Evolutionary conservation across 176 grass and related monocot genomes (phyloP).

Genomic region (Aegilops sharonensis): DNA sequence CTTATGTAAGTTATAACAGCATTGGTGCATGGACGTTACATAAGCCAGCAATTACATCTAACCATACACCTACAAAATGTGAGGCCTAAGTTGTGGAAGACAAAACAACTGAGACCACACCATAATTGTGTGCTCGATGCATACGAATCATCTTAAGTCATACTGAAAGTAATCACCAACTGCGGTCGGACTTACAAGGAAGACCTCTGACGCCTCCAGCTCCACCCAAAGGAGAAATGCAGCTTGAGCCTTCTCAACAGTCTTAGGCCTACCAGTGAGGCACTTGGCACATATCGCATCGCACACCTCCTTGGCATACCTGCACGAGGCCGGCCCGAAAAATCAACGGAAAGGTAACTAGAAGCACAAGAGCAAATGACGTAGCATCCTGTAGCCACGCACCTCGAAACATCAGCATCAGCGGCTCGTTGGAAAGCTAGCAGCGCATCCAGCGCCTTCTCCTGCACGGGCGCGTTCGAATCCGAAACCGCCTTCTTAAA

Average conservation of each 20-base stretch:
- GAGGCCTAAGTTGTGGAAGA: background rate
- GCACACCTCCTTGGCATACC: conserved; percentile 94
- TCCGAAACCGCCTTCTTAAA: conserved; percentile 96
- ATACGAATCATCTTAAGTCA: background rate
- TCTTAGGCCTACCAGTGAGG: conserved; percentile 94
- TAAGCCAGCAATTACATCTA: background rate
- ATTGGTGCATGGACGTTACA: background rate
- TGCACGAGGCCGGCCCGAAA: conserved; percentile 25
- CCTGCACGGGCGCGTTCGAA: conserved; percentile 95
- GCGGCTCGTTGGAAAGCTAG: conserved; percentile 84
- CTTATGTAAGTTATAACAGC: background rate
- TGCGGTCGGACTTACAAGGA: conserved; percentile 64
- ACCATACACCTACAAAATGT: background rate
- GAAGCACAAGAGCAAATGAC: conserved; percentile 1
- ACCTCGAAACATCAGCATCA: conserved; percentile 87
- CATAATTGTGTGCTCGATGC: background rate
- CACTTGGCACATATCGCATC: conserved; percentile 93
- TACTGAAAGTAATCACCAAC: background rate
- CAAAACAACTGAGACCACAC: background rate
- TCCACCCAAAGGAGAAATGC: conserved; percentile 94
- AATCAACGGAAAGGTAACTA: conserved; percentile 17
- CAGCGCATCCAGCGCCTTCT: conserved; percentile 93
- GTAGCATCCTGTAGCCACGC: background rate
- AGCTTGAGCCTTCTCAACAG: conserved; percentile 94
- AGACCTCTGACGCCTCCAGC: conserved; percentile 84